Evolutionary conservation across 768 basidiomycete species (phyloP).

Genomic region (Lactifluus subvellereus): DNA sequence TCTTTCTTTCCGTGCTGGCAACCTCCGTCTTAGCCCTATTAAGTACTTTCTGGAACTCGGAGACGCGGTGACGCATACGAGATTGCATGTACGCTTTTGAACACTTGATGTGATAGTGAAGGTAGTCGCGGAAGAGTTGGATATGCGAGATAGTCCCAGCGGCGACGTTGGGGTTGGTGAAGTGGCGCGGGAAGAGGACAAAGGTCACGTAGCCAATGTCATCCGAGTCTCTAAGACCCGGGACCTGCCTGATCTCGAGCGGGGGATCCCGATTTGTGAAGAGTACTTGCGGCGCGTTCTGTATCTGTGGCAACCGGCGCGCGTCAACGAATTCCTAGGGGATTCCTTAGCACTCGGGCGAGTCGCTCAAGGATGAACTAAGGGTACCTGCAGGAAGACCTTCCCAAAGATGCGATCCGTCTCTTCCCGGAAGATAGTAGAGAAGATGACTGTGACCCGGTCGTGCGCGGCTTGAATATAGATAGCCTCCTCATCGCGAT

Average conservation of each 20-base stretch:
- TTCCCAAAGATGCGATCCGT: conserved; percentile 96
- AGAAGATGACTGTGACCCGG: conserved; percentile 97
- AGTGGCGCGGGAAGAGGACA: conserved; percentile 94
- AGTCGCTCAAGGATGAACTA: conserved; percentile 9
- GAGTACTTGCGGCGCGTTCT: conserved; percentile 94
- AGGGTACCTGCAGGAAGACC: conserved; percentile 87
- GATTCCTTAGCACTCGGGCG: neutral
- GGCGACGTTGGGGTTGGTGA: conserved; percentile 62
- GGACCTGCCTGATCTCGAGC: conserved; percentile 87
- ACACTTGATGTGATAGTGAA: conserved; percentile 99
- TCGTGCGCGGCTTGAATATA: conserved; percentile 90
- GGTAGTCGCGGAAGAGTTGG: conserved; percentile 94
- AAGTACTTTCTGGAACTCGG: conserved; percentile 92
- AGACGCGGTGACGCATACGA: conserved; percentile 87
- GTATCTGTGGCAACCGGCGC: conserved; percentile 85
- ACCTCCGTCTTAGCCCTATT: conserved; percentile 95
- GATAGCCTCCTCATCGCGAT: conserved; percentile 96
- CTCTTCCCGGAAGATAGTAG: conserved; percentile 94
- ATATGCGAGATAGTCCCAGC: conserved; percentile 86
- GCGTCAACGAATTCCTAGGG: conserved; percentile 97
- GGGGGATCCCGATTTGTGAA: conserved; percentile 95
- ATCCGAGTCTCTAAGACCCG: conserved; percentile 64
- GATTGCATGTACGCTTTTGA: conserved; percentile 99
- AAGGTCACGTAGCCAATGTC: conserved; percentile 41
- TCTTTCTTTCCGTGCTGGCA: conserved; percentile 78